These are phyloP conservation scores for Phytophthora chlamydospora DNA, from an alignment of 352 stramenopile species.

Conservation along the genomic window DNA sequence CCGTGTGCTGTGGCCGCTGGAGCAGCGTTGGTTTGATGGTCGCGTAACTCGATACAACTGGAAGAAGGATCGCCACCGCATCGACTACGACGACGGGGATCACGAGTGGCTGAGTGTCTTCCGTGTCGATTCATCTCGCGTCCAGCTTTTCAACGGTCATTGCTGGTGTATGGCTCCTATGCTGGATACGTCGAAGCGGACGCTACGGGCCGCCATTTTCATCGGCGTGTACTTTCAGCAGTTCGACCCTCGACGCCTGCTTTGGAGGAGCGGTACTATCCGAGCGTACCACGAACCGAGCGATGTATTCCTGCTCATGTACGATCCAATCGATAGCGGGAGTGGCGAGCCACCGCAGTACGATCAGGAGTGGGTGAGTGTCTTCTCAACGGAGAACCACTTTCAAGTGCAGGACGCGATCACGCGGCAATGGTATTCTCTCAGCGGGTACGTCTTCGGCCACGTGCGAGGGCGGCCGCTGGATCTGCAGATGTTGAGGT, in stretches of 20 bases:
- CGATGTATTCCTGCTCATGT: constrained; percentile 62
- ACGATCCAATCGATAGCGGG: constrained; percentile 39
- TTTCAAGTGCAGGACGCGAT: constrained; percentile 69
- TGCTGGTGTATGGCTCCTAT: constrained; percentile 80
- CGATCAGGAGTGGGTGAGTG: constrained; percentile 62
- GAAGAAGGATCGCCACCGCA: constrained; percentile 66
- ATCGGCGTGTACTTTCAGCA: constrained; percentile 53
- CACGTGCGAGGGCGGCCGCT: constrained; percentile 47
- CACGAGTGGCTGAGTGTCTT: constrained; percentile 74
- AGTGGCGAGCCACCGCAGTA: constrained; percentile 13
- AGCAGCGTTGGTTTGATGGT: constrained; percentile 80
- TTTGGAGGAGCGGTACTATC: constrained; percentile 57
- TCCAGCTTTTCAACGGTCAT: constrained; percentile 73
- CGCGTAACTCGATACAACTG: constrained; percentile 58
- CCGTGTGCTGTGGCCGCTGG: constrained; percentile 74
- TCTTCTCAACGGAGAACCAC: constrained; percentile 63
- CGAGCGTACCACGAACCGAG: constrained; percentile 58
- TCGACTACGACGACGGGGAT: constrained; percentile 81
- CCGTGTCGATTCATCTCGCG: constrained; percentile 39
- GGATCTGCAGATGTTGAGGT: constrained; percentile 30
- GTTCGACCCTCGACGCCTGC: constrained; percentile 55
- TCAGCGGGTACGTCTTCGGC: constrained; percentile 79
- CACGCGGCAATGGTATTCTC: constrained; percentile 64
- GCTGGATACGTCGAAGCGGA: constrained; percentile 56
- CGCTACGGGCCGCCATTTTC: constrained; percentile 61